Evolutionary conservation across 345 rosid genomes (phyloP).

Genomic region (Euclidium syriacum): DNA sequence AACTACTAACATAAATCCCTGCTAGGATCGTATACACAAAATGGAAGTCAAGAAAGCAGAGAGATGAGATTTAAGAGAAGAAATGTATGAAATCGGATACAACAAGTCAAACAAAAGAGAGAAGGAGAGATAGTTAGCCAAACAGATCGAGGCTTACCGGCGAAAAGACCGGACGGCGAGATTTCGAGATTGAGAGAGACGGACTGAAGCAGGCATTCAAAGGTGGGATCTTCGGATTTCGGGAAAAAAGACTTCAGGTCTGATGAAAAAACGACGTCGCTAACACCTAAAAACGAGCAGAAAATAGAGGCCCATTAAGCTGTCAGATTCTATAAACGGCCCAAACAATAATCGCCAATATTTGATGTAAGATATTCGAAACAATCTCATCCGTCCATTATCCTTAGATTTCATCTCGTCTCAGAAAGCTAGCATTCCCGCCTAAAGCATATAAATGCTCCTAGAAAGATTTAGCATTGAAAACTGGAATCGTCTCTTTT

Average conservation of each 20-base stretch:
- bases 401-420: no score
- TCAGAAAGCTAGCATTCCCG: conserved; percentile 15
- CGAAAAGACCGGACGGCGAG: conserved; percentile 6
- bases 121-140: not conserved
- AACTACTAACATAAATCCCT: not conserved
- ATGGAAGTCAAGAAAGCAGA: not conserved
- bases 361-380: no score
- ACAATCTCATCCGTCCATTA: no score
- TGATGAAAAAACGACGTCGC: not conserved
- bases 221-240: not conserved
- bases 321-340: not conserved
- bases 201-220: not conserved
- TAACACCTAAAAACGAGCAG: not conserved
- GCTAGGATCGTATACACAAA: not conserved
- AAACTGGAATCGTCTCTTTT: not conserved
- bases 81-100: not conserved
- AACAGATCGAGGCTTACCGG: conserved; percentile 1
- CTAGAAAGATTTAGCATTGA: no score
- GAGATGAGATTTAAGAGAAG: not conserved
- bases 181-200: not conserved
- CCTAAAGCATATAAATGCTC: conserved; percentile 12
- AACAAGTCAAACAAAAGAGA: not conserved
- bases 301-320: not conserved
- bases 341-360: not conserved
- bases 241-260: not conserved